Conservation (phyloP, 176 grass and related monocot genomes). For the Pontederia crassipes region DNA sequence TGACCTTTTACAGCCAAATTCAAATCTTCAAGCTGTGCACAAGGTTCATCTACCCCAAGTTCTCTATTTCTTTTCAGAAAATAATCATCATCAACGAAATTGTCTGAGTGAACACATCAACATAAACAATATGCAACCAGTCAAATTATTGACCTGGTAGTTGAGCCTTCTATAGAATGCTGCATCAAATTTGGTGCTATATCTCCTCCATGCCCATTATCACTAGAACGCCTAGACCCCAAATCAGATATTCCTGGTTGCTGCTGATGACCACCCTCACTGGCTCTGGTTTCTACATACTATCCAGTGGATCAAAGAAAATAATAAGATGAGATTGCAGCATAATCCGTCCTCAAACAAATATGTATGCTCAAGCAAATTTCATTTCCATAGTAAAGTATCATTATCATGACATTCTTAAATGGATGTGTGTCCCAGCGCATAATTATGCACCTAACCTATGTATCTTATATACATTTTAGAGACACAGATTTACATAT, state of each 20-base stretch:
- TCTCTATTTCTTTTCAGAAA: constrained; percentile 12
- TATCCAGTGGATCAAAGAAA: constrained; percentile 8
- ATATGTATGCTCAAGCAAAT: neutral
- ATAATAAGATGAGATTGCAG: neutral
- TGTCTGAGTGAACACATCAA: neutral
- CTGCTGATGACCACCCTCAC: constrained; percentile 14
- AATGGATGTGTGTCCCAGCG: too few species aligned
- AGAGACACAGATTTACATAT: too few species aligned
- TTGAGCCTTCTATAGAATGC: neutral
- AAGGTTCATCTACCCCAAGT: constrained; percentile 30
- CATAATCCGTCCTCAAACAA: neutral
- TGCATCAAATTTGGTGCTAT: constrained; percentile 5
- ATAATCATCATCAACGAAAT: neutral
- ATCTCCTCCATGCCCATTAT: neutral
- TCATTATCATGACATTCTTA: too few species aligned
- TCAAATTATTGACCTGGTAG: constrained; percentile 1
- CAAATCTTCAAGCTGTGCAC: constrained; percentile 34
- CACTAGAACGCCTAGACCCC: constrained; percentile 7
- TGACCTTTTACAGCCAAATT: constrained; percentile 23
- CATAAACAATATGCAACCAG: neutral
- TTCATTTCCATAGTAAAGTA: neutral
- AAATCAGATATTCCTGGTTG: constrained; percentile 12
- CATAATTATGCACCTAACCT: too few species aligned
- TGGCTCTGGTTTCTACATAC: constrained; percentile 16
- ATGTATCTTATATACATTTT: too few species aligned